Evolutionary conservation across 352 stramenopile species (phyloP).

Genomic region (Phytopythium oedochilum): DNA sequence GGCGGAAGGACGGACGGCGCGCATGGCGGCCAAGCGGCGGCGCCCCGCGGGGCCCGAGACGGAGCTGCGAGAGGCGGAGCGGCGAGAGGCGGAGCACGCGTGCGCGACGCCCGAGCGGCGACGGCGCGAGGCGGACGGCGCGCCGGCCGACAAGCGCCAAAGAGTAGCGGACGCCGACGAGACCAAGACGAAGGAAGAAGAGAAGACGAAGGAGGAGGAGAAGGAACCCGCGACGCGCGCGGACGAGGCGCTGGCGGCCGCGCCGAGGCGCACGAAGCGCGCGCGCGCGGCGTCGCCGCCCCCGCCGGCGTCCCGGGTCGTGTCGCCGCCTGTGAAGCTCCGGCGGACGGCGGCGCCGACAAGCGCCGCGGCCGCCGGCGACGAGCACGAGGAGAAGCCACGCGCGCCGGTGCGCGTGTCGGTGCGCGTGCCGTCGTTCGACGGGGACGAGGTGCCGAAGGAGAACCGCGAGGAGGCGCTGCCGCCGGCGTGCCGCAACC

Average conservation of each 20-base stretch:
- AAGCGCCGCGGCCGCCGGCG: conserved; percentile 5
- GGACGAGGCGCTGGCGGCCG: conserved; percentile 8
- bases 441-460: conserved; percentile 12
- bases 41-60: not conserved
- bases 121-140: not conserved
- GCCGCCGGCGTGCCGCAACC: conserved; percentile 16
- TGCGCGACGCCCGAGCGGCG: conserved; percentile 7
- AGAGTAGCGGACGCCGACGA: not conserved
- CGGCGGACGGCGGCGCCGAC: conserved; percentile 3
- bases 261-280: not conserved
- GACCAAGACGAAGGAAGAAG: conserved; percentile 7
- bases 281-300: conserved; percentile 6
- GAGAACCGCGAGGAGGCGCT: conserved; percentile 27
- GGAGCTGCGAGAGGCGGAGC: conserved; percentile 8
- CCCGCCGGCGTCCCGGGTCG: conserved; percentile 12
- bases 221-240: not conserved
- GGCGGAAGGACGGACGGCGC: no score
- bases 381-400: conserved; percentile 21
- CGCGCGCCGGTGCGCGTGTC: conserved; percentile 19
- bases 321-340: conserved; percentile 20
- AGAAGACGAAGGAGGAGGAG: not conserved
- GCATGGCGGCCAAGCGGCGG: conserved; percentile 5
- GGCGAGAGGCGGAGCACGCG: conserved; percentile 8
- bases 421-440: conserved; percentile 1
- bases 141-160: not conserved